These are phyloP conservation scores for Russula brevipes DNA, from an alignment of 768 basidiomycete species.

Conservation along the genomic window DNA sequence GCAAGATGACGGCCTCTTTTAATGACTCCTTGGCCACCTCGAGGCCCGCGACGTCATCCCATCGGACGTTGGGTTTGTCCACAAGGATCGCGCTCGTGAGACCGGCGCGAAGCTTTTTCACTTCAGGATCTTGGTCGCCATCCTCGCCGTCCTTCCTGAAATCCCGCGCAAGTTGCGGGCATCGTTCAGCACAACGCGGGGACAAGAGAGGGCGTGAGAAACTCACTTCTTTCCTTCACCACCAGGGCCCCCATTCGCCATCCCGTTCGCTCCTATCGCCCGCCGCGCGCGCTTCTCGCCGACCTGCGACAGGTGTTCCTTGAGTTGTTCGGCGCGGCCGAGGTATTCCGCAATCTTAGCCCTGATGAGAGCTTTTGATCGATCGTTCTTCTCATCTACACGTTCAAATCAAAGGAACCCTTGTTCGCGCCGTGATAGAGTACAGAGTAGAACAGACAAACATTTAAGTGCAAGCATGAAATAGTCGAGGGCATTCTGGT, in stretches of 20 bases:
- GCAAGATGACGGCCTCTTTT: slow-evolving; percentile 98
- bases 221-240: slow-evolving; percentile 38
- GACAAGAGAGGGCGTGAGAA: neutral
- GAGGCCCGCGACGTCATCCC: slow-evolving; percentile 98
- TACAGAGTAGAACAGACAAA: slow-evolving; percentile 34
- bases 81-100: slow-evolving; percentile 82
- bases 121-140: slow-evolving; percentile 84
- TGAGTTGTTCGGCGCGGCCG: slow-evolving; percentile 84
- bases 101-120: slow-evolving; percentile 93
- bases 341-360: slow-evolving; percentile 90
- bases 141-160: slow-evolving; percentile 46
- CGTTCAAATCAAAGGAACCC: neutral
- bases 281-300: slow-evolving; percentile 59
- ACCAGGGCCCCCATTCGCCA: slow-evolving; percentile 35
- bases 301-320: slow-evolving; percentile 65
- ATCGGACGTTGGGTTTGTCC: slow-evolving; percentile 93
- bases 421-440: neutral
- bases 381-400: slow-evolving; percentile 90
- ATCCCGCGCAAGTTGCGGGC: slow-evolving; percentile 5
- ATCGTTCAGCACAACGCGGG: neutral
- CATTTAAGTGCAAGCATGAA: slow-evolving; percentile 98
- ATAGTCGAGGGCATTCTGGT: slow-evolving; percentile 94
- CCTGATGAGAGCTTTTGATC: slow-evolving; percentile 79
- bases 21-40: slow-evolving; percentile 92
- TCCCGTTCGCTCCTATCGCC: slow-evolving; percentile 48